Conservation (phyloP, 805 yeast genomes). For the Lipomyces yamadae region DNA sequence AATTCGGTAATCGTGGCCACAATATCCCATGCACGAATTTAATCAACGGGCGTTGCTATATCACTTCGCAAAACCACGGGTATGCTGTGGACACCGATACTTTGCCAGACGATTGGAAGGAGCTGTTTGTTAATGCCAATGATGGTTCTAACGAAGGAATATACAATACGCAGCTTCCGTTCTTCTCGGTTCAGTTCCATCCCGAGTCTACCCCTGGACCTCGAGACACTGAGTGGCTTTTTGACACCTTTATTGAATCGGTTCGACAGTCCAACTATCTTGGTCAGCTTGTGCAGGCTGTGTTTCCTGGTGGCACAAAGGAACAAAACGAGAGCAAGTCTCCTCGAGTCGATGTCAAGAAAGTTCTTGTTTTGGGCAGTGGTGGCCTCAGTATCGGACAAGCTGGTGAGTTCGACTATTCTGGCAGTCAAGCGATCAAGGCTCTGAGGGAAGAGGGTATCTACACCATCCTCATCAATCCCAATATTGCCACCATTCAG, state of each 20-base stretch:
- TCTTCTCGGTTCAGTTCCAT: slow-evolving; percentile 97
- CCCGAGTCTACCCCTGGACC: slow-evolving; percentile 99
- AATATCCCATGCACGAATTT: slow-evolving; percentile 95
- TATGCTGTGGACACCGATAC: slow-evolving; percentile 90
- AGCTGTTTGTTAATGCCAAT: slow-evolving; percentile 91
- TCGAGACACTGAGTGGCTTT: slow-evolving; percentile 95
- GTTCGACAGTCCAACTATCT: slow-evolving; percentile 59
- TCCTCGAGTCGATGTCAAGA: slow-evolving; percentile 83
- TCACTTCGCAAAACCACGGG: slow-evolving; percentile 98
- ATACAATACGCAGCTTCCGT: slow-evolving; percentile 83
- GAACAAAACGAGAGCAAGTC: slow-evolving; percentile 75
- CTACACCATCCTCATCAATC: slow-evolving; percentile 92
- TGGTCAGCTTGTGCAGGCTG: slow-evolving; percentile 68
- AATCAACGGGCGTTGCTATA: slow-evolving; percentile 90
- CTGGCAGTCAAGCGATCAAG: slow-evolving; percentile 98
- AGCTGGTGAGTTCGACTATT: slow-evolving; percentile 99
- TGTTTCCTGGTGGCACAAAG: slow-evolving; percentile 86
- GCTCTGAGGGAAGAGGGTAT: slow-evolving; percentile 98
- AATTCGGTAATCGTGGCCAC: slow-evolving; percentile 98
- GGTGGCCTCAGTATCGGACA: slow-evolving; percentile 99
- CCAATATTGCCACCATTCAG: slow-evolving; percentile 97
- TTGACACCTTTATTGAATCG: slow-evolving; percentile 87
- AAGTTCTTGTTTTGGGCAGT: slow-evolving; percentile 92
- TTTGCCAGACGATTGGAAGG: slow-evolving; percentile 82
- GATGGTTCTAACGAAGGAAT: slow-evolving; percentile 99